Evolutionary conservation across 2,329 filamentous ascomycete genomes (phyloP), one percentile per base, ranked within the genome.

Genomic region (Ramularia collo-cygni): DNA sequence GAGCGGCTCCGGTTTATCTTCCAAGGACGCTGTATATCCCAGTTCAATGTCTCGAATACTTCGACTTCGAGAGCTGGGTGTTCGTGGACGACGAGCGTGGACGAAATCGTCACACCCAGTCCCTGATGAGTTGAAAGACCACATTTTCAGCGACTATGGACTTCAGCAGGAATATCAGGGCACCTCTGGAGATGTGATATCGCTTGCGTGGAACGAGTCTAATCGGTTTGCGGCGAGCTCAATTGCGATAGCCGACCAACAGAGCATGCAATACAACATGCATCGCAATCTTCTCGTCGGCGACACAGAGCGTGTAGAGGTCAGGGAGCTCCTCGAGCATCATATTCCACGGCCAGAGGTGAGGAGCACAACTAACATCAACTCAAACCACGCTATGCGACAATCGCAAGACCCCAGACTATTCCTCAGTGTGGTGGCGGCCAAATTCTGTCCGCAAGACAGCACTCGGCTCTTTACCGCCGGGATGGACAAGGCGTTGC

Each of bases 201-300:
- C 67, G 8, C 58, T 79, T 3, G 68, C 74, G 10, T 81, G 77
- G 77, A 69, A 71, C 2, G 64, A 68, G 2, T 64, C 76, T 54
- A 71, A 75, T 2, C 61, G 51, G 3, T 81, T 80, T 50, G 75
- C 71, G 18, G 74, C 71, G 8, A 77, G 76, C 2, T 72, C 75
- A 4, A 70, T 75, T 4, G 71, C 75, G 19, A 68, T 76, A 4
- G 69, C 69, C 3, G 76, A 79, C 47, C 55, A 64, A 3, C 61
- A 69, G 32, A 74, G 69, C n/a, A 74, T 76, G 68, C 70, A 76
- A 28, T 81, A 81, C 52, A 81, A 81, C 42, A 62, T 71, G 28
- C 63, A 66, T 0, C 72, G 76, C 43, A 80, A 80, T 48, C 60
- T 80, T 1, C 52, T 80, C 1, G 55, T 75, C 26, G 77, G 77